Percentiles rank a stretch among this genome's conserved stretches.
phyloP scores from a whole-genome alignment of 805 yeast species.

The Schwanniomyces sp. region DNA sequence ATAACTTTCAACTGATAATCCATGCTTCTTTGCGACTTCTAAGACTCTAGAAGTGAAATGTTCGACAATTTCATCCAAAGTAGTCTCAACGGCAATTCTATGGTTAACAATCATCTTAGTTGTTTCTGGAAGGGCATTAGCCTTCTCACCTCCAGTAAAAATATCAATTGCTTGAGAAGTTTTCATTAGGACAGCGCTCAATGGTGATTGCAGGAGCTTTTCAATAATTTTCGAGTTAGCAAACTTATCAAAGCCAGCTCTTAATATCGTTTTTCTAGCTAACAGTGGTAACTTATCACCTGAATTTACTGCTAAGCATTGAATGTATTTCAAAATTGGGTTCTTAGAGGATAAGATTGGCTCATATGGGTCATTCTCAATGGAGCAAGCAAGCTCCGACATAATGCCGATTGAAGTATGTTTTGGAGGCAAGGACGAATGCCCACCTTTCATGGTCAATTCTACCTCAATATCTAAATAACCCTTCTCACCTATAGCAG shows the following conservation, averaged over 20 bases:
- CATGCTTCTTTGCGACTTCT: slow-evolving; percentile 25
- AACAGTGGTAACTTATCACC: slow-evolving; percentile 16
- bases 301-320: slow-evolving; percentile 62
- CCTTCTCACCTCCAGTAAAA: slow-evolving; percentile 39
- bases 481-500: slow-evolving; percentile 49
- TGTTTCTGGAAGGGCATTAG: slow-evolving; percentile 41
- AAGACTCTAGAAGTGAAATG: slow-evolving; percentile 24
- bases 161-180: slow-evolving; percentile 41
- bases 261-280: slow-evolving; percentile 29
- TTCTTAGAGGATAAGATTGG: slow-evolving; percentile 50
- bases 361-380: slow-evolving; percentile 58
- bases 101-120: slow-evolving; percentile 34
- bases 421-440: slow-evolving; percentile 76
- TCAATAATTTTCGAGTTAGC: slow-evolving; percentile 31
- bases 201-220: slow-evolving; percentile 14
- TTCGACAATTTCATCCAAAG: slow-evolving; percentile 17
- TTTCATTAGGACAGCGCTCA: slow-evolving; percentile 27
- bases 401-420: slow-evolving; percentile 79
- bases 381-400: slow-evolving; percentile 52
- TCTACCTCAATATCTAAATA: slow-evolving; percentile 48
- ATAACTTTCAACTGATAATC: slow-evolving; percentile 32
- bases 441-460: slow-evolving; percentile 71
- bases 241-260: slow-evolving; percentile 34
- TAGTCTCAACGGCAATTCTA: slow-evolving; percentile 32
- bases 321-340: slow-evolving; percentile 58